A percentile compares a stretch with the other conserved stretches of the same genome.
These are phyloP conservation scores for Bifiguratus adelaidae DNA, from an alignment of 192 early-diverging fungal species.

Conservation along the genomic window DNA sequence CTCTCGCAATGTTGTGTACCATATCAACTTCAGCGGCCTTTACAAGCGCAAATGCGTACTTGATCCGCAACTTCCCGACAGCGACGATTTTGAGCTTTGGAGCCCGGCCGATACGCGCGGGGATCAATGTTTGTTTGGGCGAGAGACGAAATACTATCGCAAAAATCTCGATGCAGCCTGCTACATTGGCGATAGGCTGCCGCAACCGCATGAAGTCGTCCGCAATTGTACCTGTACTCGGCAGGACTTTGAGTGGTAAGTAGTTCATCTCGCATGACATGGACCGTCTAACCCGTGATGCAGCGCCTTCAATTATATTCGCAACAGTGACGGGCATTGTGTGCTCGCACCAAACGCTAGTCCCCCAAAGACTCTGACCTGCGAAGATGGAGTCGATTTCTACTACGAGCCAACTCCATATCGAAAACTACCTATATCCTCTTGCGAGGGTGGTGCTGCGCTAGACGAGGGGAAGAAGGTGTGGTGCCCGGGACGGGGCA, in stretches of 20 bases:
- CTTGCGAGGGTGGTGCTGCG: conserved; percentile 58
- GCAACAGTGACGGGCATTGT: conserved; percentile 48
- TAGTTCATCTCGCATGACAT: neutral
- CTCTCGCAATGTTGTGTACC: conserved; percentile 25
- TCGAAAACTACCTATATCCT: conserved; percentile 76
- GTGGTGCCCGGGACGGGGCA: conserved; percentile 51
- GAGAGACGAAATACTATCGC: conserved; percentile 57
- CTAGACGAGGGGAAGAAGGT: conserved; percentile 41
- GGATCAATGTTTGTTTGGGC: conserved; percentile 54
- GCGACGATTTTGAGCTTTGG: conserved; percentile 67
- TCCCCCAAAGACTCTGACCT: conserved; percentile 39
- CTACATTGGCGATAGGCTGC: conserved; percentile 62
- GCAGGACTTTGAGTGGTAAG: conserved; percentile 77
- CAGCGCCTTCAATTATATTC: conserved; percentile 71
- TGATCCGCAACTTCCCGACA: conserved; percentile 22
- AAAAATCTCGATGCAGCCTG: conserved; percentile 57
- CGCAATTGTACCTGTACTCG: conserved; percentile 64
- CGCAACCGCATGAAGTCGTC: conserved; percentile 37
- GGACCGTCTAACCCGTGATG: neutral
- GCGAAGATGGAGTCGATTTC: conserved; percentile 41
- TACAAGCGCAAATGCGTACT: conserved; percentile 17
- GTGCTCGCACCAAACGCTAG: conserved; percentile 46
- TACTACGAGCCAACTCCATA: conserved; percentile 61
- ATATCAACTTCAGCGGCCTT: conserved; percentile 35
- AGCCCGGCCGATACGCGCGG: conserved; percentile 35